Conservation (phyloP, 2,329 filamentous ascomycete genomes). For the Fusarium pininemorale region DNA sequence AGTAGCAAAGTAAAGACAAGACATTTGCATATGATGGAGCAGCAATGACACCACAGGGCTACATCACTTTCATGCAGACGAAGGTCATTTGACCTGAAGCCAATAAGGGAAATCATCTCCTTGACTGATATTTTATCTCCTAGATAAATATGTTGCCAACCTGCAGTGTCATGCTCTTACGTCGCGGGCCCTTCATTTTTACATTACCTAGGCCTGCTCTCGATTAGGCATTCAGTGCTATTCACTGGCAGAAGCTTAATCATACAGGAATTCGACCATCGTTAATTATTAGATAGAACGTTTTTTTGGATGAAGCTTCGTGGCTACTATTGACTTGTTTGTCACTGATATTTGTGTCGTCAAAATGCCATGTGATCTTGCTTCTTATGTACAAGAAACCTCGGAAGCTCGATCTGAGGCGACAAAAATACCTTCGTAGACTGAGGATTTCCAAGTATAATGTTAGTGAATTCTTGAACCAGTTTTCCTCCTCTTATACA, state of each 20-base stretch:
- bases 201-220: background rate
- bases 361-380: background rate
- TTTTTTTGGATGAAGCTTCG: background rate
- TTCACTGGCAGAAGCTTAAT: background rate
- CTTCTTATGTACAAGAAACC: background rate
- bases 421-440: background rate
- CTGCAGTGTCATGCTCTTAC: background rate
- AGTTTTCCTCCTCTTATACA: background rate
- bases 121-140: background rate
- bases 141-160: background rate
- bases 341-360: background rate
- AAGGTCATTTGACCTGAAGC: background rate
- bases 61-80: background rate
- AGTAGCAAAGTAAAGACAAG: background rate
- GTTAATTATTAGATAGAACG: too few relatives aligned
- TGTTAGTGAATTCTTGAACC: background rate
- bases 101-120: background rate
- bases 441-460: background rate
- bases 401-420: background rate
- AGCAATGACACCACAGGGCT: background rate
- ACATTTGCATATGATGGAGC: constrained; percentile 5
- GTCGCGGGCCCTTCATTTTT: background rate
- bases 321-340: background rate
- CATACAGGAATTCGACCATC: background rate
- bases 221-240: background rate